Base-by-base conservation (phyloP, 148 eudicot genomes). In the Arctostaphylos glauca region DNA sequence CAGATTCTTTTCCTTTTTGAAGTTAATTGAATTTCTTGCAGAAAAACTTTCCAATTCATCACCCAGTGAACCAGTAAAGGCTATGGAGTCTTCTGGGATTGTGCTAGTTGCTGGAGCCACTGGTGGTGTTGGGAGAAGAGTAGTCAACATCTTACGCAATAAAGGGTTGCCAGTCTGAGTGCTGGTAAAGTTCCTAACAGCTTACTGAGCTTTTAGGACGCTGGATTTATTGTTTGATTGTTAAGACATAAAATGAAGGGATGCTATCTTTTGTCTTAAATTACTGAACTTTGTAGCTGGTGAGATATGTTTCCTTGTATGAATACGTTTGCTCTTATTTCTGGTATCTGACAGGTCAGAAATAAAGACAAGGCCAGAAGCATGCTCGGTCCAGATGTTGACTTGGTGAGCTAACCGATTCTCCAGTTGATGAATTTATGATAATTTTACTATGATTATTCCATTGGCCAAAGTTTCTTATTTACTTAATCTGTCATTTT, bases 81-180 rank as follows among this genome's bases (percentile, higher is more conserved):
- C 88, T 59, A 94, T 94, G 99, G 94, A 90, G 67, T 81, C 93
- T 79, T 92, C 97, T 82, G 96, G 93, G 81, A 88, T 92, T 67
- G 85, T 90, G 68, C 89, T 96, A 68, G 99, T 96, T 85, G 93
- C 87, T 53, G 99, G 98, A 84, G 99, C 96, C 79, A 96, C 99
- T 73, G 99, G 99, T 83, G 99, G 99, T 68, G 98, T 96, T 59
- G 99, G 99, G 73, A 90, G 97, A 91, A 93, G 99, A 86, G 97
- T 94, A 50, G 98, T 96, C 25, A 94, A 94, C 83, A 82, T 89
- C 78, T 85, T 96, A 80, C 93, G 92, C 66, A 91, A 87, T 68
- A 96, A 88, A 86, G 97, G 97, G 81, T 38, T 90, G 54, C 92
- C 92, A 9, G 97, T 96, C 47, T 89, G 94, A 88, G 96, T 87